A percentile compares a stretch with the other conserved stretches of the same genome.
These are phyloP conservation scores for Coprinopsis strossmayeri DNA, from an alignment of 768 basidiomycete species.

Conservation along the genomic window DNA sequence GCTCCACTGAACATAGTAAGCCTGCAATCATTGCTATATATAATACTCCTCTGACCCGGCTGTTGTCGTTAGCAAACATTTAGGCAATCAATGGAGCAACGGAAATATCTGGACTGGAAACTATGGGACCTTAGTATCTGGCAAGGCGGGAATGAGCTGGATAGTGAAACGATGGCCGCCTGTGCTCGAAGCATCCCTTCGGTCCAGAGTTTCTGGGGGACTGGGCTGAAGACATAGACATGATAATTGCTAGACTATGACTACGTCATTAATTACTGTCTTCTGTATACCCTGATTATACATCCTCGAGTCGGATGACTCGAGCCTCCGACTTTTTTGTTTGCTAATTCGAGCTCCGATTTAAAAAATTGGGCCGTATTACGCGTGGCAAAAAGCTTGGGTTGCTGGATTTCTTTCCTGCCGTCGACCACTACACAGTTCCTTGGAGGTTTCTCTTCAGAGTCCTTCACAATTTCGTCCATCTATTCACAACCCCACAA, in stretches of 20 bases:
- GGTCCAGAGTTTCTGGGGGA: constrained; percentile 24
- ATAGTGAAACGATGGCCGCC: constrained; percentile 23
- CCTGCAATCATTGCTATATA: constrained; percentile 2
- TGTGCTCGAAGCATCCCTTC: constrained; percentile 28
- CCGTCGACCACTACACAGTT: constrained; percentile 12
- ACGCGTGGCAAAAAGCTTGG: no score
- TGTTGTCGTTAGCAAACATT: constrained; percentile 18
- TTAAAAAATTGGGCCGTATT: no score
- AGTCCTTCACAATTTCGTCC: constrained; percentile 60
- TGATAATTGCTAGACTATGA: no score
- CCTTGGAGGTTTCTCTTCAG: constrained; percentile 18
- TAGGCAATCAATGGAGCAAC: constrained; percentile 19
- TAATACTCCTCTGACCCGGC: not conserved
- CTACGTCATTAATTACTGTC: no score
- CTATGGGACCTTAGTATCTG: constrained; percentile 31
- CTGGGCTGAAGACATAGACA: no score
- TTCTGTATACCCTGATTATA: no score
- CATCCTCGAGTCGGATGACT: no score
- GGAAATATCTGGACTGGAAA: constrained; percentile 27
- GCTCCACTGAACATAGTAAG: not conserved
- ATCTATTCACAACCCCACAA: constrained; percentile 34
- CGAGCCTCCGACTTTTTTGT: no score
- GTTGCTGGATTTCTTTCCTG: no score
- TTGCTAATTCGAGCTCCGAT: no score
- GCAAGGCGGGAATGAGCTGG: constrained; percentile 26